Evolutionary conservation across 176 grass and related monocot genomes (phyloP).

Genomic region (Lolium rigidum): DNA sequence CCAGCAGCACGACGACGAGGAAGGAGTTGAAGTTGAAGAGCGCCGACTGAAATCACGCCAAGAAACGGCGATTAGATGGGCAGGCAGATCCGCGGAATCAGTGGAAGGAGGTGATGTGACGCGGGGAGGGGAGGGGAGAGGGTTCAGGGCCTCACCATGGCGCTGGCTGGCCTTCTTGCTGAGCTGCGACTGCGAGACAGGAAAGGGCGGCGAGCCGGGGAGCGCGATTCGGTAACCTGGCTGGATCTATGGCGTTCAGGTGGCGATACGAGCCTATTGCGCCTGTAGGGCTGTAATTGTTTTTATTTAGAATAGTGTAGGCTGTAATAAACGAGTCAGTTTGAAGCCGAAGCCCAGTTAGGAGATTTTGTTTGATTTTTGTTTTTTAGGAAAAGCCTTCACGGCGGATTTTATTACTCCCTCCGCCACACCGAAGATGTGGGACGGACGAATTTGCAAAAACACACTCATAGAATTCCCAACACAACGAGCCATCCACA

Average conservation of each 20-base stretch:
- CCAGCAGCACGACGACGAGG: constrained; percentile 80
- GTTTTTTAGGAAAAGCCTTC: too few species aligned
- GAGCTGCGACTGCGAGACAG: neutral
- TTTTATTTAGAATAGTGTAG: too few species aligned
- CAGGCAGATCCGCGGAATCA: neutral
- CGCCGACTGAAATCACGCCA: constrained; percentile 61
- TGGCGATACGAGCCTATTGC: neutral
- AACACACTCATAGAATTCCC: too few species aligned
- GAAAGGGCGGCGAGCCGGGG: neutral
- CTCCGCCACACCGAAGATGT: too few species aligned
- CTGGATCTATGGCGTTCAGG: neutral
- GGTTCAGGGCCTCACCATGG: neutral
- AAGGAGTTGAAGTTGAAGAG: constrained; percentile 95
- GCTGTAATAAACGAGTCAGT: too few species aligned
- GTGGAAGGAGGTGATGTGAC: neutral
- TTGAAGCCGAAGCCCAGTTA: too few species aligned
- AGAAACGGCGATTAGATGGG: neutral
- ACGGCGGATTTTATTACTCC: too few species aligned
- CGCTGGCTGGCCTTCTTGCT: neutral
- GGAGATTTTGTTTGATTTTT: too few species aligned
- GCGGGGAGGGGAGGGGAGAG: neutral
- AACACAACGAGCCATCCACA: too few species aligned
- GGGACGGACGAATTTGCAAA: too few species aligned
- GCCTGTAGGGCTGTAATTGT: too few species aligned
- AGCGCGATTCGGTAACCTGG: neutral